Base-by-base conservation (phyloP, 2,329 filamentous ascomycete species). In the Pseudonectria foliicola region DNA sequence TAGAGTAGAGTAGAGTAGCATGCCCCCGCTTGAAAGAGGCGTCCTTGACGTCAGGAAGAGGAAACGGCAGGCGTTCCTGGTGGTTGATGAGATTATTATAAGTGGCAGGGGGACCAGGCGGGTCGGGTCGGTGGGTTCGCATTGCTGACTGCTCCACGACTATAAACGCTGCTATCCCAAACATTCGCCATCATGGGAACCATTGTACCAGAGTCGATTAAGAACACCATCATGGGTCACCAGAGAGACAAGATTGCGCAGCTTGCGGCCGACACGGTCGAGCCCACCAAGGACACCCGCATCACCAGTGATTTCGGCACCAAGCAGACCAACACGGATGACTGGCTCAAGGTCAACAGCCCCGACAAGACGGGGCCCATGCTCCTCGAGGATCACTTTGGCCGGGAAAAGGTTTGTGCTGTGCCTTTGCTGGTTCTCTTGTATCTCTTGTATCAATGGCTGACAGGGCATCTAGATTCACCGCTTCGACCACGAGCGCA, bases 231-330 rank as follows among this genome's bases (percentile, higher is more conserved):
- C 44, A 63, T 62, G 51, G 64, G 66, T 26, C 53, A 60, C 31
- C 48, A 53, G 38, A 56, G 48, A 43, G 64, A 67, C 43, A 87
- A 88, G 67, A 52, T 74, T 16, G 66, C 69, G 12, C 78, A 88
- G 49, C 65, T 89, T 31, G 57, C 67, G 16, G 60, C 62, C 27
- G 64, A 79, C 42, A 82, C 65, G 4, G 71, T 76, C 35, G 70
- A 85, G 52, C 68, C 76, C 2, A 62, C 72, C 29, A 60, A 71
- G 32, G 69, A 75, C 25, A 66, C 71, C 23, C 69, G 73, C 26
- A 75, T 88, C 45, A 90, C 85, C 0, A 82, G 80, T 31, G 86
- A 94, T 52, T 85, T 73, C 61, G 87, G 87, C 14, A 77, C 82
- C 18, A 85, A 81, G 59, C 73, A 87, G 50, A 64, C 67, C 27